A percentile compares a stretch with the other conserved stretches of the same genome.
These are phyloP conservation scores for Rubus parviflorus DNA, from an alignment of 306 rosid genomes.

Conservation along the genomic window DNA sequence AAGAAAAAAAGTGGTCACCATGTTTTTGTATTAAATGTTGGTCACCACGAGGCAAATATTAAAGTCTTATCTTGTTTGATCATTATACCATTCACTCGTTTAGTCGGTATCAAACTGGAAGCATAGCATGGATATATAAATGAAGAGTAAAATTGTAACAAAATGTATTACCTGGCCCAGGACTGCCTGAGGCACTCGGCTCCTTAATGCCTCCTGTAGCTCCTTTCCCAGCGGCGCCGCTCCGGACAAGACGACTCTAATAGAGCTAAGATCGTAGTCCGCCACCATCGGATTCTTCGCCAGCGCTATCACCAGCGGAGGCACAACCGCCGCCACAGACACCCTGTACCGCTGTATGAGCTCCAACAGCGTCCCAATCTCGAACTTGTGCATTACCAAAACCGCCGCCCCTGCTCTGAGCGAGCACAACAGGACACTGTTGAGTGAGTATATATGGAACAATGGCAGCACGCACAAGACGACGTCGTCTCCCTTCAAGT, in stretches of 20 bases:
- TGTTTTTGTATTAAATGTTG: too few relatives aligned
- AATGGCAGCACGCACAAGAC: slow-evolving; percentile 78
- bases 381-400: slow-evolving; percentile 73
- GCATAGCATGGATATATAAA: too few relatives aligned
- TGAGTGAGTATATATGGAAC: slow-evolving; percentile 78
- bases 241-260: slow-evolving; percentile 62
- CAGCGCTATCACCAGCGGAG: slow-evolving; percentile 76
- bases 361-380: slow-evolving; percentile 57
- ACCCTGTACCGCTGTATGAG: slow-evolving; percentile 54
- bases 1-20: too few relatives aligned
- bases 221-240: slow-evolving; percentile 95
- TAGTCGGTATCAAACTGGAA: too few relatives aligned
- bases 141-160: too few relatives aligned
- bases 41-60: too few relatives aligned
- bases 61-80: too few relatives aligned
- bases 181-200: slow-evolving; percentile 65
- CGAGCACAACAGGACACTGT: slow-evolving; percentile 59
- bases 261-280: slow-evolving; percentile 65
- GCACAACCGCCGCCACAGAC: slow-evolving; percentile 80
- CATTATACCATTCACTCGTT: too few relatives aligned
- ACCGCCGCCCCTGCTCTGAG: slow-evolving; percentile 68
- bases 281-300: slow-evolving; percentile 72
- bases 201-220: slow-evolving; percentile 62
- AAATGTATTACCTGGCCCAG: slow-evolving; percentile 65
- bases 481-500: slow-evolving; percentile 54